Evolutionary conservation across 2,329 filamentous ascomycete genomes (phyloP).

Genomic region (Penicillium sp.): DNA sequence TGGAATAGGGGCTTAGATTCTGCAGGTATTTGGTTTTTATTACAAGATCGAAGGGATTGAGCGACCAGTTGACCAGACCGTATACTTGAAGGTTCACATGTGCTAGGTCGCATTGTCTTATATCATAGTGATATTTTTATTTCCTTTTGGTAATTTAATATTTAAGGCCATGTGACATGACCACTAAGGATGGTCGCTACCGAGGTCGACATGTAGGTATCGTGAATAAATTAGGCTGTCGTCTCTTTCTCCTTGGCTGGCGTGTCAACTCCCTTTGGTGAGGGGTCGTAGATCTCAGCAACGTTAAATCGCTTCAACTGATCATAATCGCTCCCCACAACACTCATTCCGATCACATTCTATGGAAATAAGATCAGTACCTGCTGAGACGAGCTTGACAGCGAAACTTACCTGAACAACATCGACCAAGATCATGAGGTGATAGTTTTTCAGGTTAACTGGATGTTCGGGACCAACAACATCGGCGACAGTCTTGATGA

Average conservation of each 20-base stretch:
- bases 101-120: too few species aligned
- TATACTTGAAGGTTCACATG: too few species aligned
- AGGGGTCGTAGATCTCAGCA: slow-evolving; percentile 60
- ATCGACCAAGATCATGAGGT: slow-evolving; percentile 62
- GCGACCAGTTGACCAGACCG: too few species aligned
- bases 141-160: too few species aligned
- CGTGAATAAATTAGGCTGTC: not conserved
- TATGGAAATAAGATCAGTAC: slow-evolving; percentile 33
- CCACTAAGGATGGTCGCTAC: too few species aligned
- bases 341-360: slow-evolving; percentile 66
- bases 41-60: too few species aligned
- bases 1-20: too few species aligned
- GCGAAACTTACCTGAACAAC: slow-evolving; percentile 56
- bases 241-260: not conserved
- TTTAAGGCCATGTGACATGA: too few species aligned
- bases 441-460: slow-evolving; percentile 62
- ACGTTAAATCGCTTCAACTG: slow-evolving; percentile 63
- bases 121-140: too few species aligned
- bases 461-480: slow-evolving; percentile 58
- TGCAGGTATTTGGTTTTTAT: too few species aligned
- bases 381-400: not conserved
- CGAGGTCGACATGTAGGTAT: not conserved
- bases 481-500: slow-evolving; percentile 61
- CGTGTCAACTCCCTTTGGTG: slow-evolving; percentile 26
- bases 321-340: slow-evolving; percentile 61